Evolutionary conservation across 2,329 filamentous ascomycete genomes (phyloP).

Genomic region (Graphilbum ipis-grandicollis): DNA sequence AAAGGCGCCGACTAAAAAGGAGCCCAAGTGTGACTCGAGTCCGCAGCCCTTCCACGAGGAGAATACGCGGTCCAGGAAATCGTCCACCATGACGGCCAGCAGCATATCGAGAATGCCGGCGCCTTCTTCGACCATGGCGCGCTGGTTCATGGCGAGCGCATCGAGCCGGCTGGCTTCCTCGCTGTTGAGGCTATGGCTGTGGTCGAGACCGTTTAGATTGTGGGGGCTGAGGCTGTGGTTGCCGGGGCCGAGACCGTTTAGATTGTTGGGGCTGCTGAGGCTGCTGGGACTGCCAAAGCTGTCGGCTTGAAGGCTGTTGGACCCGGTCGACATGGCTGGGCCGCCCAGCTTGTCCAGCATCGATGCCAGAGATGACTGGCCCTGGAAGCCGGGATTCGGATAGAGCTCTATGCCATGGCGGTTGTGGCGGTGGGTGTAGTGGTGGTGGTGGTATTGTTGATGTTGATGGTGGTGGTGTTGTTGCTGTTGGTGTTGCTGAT

Average conservation of each 20-base stretch:
- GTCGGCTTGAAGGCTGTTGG: no score
- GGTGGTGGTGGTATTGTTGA: neutral
- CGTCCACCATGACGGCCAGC: neutral
- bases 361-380: constrained; percentile 2
- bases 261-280: neutral
- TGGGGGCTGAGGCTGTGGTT: no score
- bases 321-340: neutral
- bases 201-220: no score
- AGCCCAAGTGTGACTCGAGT: constrained; percentile 3
- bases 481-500: no score
- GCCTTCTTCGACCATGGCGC: constrained; percentile 4
- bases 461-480: no score
- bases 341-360: constrained; percentile 3
- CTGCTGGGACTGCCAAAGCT: no score
- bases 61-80: constrained; percentile 2
- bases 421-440: neutral
- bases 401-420: neutral
- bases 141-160: constrained; percentile 3
- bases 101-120: constrained; percentile 2
- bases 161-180: constrained; percentile 1
- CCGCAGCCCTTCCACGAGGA: constrained; percentile 3
- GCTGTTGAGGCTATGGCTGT: neutral
- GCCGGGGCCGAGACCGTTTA: no score
- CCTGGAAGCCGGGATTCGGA: constrained; percentile 4
- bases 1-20: constrained; percentile 1